Conservation (phyloP, 2,329 filamentous ascomycete species). For the Didymella arachidicola region DNA sequence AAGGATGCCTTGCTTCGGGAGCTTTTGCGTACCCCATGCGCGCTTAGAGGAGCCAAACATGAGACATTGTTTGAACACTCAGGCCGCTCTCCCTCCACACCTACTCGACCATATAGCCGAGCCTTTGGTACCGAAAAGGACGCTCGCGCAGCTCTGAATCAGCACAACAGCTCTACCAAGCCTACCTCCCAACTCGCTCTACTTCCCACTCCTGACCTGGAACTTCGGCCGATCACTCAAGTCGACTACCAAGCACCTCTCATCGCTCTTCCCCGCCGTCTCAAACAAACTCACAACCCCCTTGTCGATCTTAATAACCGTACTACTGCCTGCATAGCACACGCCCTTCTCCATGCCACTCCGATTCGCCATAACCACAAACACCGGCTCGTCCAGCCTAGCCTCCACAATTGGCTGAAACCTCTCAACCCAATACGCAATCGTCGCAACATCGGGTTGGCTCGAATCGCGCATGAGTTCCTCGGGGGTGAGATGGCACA, state of each 20-base stretch:
- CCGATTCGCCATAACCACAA: conserved; percentile 76
- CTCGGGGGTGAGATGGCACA: conserved; percentile 65
- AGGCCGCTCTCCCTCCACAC: neutral
- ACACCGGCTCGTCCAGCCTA: conserved; percentile 59
- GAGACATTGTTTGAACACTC: neutral
- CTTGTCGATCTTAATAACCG: conserved; percentile 70
- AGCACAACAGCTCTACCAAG: neutral
- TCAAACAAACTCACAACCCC: conserved; percentile 75
- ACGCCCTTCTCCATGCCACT: conserved; percentile 71
- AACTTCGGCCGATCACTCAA: conserved; percentile 56
- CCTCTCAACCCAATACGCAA: conserved; percentile 78
- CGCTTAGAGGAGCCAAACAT: neutral
- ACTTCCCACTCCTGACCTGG: conserved; percentile 41
- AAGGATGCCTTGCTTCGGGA: neutral
- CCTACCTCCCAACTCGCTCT: neutral
- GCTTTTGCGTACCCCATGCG: neutral
- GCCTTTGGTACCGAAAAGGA: neutral
- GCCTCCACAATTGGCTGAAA: conserved; percentile 66
- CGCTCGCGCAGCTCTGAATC: neutral
- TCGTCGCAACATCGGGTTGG: conserved; percentile 73
- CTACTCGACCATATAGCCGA: neutral
- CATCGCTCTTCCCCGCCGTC: conserved; percentile 73
- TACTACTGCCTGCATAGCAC: conserved; percentile 76
- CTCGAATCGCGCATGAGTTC: conserved; percentile 56
- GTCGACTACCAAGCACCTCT: conserved; percentile 73